Evolutionary conservation across 306 rosid genomes (phyloP), one percentile per base, ranked within the genome.

Genomic region (Myrica gale): DNA sequence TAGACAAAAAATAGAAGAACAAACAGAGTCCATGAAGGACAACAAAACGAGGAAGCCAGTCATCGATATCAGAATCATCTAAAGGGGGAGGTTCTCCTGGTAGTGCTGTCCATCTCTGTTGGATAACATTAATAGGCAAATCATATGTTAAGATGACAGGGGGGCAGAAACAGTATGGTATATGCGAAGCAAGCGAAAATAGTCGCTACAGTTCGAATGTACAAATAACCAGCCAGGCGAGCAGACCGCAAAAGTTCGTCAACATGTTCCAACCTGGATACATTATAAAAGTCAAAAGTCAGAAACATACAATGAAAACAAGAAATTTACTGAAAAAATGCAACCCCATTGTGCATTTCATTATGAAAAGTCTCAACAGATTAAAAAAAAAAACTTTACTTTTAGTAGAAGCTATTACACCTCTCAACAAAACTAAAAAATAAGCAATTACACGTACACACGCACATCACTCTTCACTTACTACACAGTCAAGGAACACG

Each of bases 21-120:
- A 94, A 72, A 67, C 97, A 92, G 15, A 75, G 72, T 21, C 98
- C 96, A 11, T 92, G 95, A 52, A 94, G 89, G 82, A 94, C 95
- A 71, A 84, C 76, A 72, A 94, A 94, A 72, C 98, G 98, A 20
- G 97, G 96, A 81, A 90, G 88, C 98, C 97, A 92, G 73, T 92
- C 97, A 79, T 94, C 95, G 73, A 92, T 76, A 0, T 92, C 95
- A 23, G 78, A 71, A 65, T 92, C 97, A 83, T 95, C 97, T 55
- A 92, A 76, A 4, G 96, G 92, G 60, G 88, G 90, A 79, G 96
- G 88, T 85, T 95, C 97, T 73, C 96, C 97, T 4, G 96, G 97
- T 61, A 95, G 86, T 52, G 88, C 85, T 37, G 87, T 77, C 96
- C 97, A 95, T 69, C 97, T 89, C 97, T 94, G 50, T 51, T 21